Base-by-base conservation (phyloP, 306 rosid genomes). In the Chamaecrista fasciculata region DNA sequence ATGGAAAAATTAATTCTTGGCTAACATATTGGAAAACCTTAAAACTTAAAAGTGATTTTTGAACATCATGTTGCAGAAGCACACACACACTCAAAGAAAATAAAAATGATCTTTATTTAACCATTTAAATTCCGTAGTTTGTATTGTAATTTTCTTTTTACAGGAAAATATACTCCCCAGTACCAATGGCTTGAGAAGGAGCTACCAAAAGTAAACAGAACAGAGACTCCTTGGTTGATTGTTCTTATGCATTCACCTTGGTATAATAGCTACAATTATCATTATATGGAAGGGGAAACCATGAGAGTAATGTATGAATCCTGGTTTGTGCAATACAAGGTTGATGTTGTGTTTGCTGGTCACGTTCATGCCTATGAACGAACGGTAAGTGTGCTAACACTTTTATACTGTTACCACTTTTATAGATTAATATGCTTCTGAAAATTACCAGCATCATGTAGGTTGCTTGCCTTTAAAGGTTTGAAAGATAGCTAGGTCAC, bases 301-400 rank as follows among this genome's bases (percentile, higher is more conserved):
- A 90, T 90, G 93, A 85, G 97, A 83, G 96, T 86, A 3, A 80
- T 84, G 89, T 88, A 16, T 47, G 98, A 92, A 72, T 19, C 72
- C 11, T 86, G 87, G 91, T 90, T 93, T 63, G 94, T 86, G 16
- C 0, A 75, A 74, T 80, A 81, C 90, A 90, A 86, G 79, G 96
- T 93, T 4, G 98, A 93, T 47, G 80, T 93, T 24, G 93, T 90
- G 37, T 87, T 78, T 79, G 83, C 96, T 48, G 96, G 98, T 57
- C 98, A 93, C 67, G 98, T 93, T 23, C 98, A 90, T 67, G 96
- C 98, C 34, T 93, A 93, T 39, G 98, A 93, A 79, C 80, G 98
- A 69, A 83, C 96, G 9, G 96, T 90, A 80, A 83, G 93, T 66
- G 93, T 66, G 11, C 40, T 71, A 42, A 8, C 43, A 55, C 67